Conservation (phyloP, 805 yeast genomes). For the Ogataea populi-albae region DNA sequence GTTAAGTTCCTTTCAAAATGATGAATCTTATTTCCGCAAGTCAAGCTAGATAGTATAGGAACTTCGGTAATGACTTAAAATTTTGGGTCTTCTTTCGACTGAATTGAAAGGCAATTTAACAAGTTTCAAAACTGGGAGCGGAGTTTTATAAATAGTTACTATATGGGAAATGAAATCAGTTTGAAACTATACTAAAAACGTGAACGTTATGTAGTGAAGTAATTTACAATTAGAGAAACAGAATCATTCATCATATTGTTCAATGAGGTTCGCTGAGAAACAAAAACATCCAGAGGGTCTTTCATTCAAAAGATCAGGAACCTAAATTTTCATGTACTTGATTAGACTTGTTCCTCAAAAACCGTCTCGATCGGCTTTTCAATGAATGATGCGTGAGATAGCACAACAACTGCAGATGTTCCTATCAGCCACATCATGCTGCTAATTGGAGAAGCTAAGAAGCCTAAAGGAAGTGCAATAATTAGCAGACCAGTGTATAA, state of each 20-base stretch:
- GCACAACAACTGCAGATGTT: slow-evolving; percentile 79
- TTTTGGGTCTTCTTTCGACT: slow-evolving; percentile 40
- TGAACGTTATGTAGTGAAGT: no score
- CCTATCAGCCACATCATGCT: slow-evolving; percentile 97
- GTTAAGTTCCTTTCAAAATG: slow-evolving; percentile 21
- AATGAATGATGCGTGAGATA: slow-evolving; percentile 89
- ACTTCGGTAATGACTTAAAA: slow-evolving; percentile 34
- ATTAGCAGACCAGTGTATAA: slow-evolving; percentile 83
- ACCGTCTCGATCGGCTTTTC: slow-evolving; percentile 98
- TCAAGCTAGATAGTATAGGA: slow-evolving; percentile 47
- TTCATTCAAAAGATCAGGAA: no score
- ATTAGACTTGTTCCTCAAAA: slow-evolving; percentile 68
- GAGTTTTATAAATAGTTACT: no score
- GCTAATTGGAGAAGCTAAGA: slow-evolving; percentile 49
- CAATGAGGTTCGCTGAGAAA: no score
- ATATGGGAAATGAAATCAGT: no score
- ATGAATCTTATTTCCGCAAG: slow-evolving; percentile 33
- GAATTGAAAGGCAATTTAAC: no score
- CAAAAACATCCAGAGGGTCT: no score
- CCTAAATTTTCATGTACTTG: no score
- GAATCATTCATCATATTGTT: no score
- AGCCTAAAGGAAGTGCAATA: slow-evolving; percentile 50
- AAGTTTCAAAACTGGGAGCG: no score
- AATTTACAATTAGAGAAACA: no score
- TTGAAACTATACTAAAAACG: no score